Evolutionary conservation across 2,329 filamentous ascomycete species (phyloP), one percentile per base, ranked within the genome.

Genomic region (Stromatinia cepivora): DNA sequence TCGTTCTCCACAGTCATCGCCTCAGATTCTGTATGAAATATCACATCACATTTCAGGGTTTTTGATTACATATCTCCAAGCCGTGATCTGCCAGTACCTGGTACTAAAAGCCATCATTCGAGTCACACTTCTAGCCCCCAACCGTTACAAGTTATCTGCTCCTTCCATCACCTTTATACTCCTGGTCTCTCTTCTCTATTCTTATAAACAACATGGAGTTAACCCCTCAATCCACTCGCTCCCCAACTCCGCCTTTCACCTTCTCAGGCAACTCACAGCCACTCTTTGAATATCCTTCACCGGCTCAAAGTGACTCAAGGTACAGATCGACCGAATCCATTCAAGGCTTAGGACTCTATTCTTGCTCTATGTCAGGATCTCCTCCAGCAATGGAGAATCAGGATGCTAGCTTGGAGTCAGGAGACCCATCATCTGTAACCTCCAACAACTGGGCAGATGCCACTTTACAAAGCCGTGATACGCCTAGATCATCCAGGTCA

Each of bases 211-310:
- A 71, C 31, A 78, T 78, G 77, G 76, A 78, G 31, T 68, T 78
- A 68, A 78, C 76, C 71, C 77, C 76, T 69, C 75, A 76, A 72
- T 78, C 77, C 42, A 69, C 73, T 61, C 73, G 73, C 58, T 78
- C 77, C 64, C 75, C 76, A 50, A 72, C 72, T 46, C 77, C 77
- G 31, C 76, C 77, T 10, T 76, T 74, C 66, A 73, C 67, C 68
- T 77, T 75, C 65, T 69, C 58, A n/a, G 73, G 76, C 66, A 73
- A 73, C 67, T 56, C 74, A 67, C 75, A 78, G 66, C 73, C 74
- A 65, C 71, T 76, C 68, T 78, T 77, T 73, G 77, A 77, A 70
- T 78, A 78, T 75, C 76, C 76, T 42, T 78, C 76, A 34, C 76
- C 77, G 25, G 76, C 76, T 31, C 76, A 75, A 57, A 78, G 77